phyloP scores from a whole-genome alignment of 306 rosid species.

The Cercis canadensis region DNA sequence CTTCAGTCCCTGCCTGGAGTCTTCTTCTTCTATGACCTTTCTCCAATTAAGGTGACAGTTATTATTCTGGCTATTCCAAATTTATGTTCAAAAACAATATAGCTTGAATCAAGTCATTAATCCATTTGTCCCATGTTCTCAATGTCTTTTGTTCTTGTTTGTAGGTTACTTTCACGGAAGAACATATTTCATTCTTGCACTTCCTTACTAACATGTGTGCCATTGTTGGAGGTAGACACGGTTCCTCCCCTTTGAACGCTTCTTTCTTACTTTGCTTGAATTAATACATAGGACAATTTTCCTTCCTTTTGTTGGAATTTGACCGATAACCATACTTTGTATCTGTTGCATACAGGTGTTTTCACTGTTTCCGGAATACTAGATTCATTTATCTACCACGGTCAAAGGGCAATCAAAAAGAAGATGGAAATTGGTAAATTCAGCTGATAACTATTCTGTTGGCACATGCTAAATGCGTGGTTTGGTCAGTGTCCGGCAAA shows the following conservation, averaged over 20 bases:
- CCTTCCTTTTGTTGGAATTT: slow-evolving; percentile 23
- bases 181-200: slow-evolving; percentile 87
- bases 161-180: slow-evolving; percentile 89
- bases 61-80: slow-evolving; percentile 14
- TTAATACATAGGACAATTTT: background rate
- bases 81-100: slow-evolving; percentile 12
- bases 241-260: slow-evolving; percentile 20
- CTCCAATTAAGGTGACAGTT: slow-evolving; percentile 86
- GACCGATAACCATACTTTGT: slow-evolving; percentile 17
- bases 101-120: background rate
- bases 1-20: slow-evolving; percentile 95
- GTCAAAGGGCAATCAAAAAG: slow-evolving; percentile 94
- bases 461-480: slow-evolving; percentile 26
- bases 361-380: slow-evolving; percentile 95
- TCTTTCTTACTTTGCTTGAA: slow-evolving; percentile 24
- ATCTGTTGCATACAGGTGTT: slow-evolving; percentile 62
- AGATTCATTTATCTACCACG: slow-evolving; percentile 96
- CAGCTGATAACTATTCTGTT: slow-evolving; percentile 47
- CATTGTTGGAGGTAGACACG: slow-evolving; percentile 87
- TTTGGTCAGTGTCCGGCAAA: slow-evolving; percentile 42
- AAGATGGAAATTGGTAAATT: slow-evolving; percentile 97
- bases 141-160: slow-evolving; percentile 20
- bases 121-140: background rate
- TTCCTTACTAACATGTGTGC: slow-evolving; percentile 97
- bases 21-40: slow-evolving; percentile 95